Evolutionary conservation across 2,329 filamentous ascomycete genomes (phyloP).

Genomic region (Penicillium glabrum): DNA sequence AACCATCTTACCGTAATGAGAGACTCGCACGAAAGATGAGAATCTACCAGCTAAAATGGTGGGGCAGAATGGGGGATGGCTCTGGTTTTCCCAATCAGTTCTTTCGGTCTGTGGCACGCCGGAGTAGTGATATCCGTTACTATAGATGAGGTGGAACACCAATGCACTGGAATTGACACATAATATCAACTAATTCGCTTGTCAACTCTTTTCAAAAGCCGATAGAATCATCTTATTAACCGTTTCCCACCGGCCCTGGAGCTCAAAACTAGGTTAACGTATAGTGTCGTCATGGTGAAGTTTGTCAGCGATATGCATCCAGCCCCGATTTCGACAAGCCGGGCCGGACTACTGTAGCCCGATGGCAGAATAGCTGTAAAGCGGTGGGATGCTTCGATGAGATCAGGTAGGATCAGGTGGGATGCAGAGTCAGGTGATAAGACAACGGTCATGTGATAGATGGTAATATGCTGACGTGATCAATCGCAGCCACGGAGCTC

Average conservation of each 20-base stretch:
- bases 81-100: slow-evolving; percentile 35
- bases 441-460: background rate
- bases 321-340: slow-evolving; percentile 11
- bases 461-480: background rate
- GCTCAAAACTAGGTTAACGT: slow-evolving; percentile 2
- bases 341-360: slow-evolving; percentile 33
- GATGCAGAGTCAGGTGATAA: background rate
- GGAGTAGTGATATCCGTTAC: slow-evolving; percentile 8
- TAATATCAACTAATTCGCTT: background rate
- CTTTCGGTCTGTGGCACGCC: slow-evolving; percentile 30
- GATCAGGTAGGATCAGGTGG: background rate
- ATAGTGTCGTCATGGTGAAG: slow-evolving; percentile 22
- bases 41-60: slow-evolving; percentile 20
- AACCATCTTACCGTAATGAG: background rate
- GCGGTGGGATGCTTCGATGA: background rate
- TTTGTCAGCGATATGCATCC: slow-evolving; percentile 20
- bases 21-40: slow-evolving; percentile 8
- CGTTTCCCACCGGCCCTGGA: background rate
- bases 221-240: background rate
- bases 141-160: background rate
- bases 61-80: slow-evolving; percentile 18
- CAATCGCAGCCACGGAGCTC: background rate
- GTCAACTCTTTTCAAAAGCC: background rate
- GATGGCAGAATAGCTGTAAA: slow-evolving; percentile 13
- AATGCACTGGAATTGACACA: background rate